These are phyloP conservation scores for Agaricus subrufescens DNA, from an alignment of 768 basidiomycete genomes.

Conservation along the genomic window DNA sequence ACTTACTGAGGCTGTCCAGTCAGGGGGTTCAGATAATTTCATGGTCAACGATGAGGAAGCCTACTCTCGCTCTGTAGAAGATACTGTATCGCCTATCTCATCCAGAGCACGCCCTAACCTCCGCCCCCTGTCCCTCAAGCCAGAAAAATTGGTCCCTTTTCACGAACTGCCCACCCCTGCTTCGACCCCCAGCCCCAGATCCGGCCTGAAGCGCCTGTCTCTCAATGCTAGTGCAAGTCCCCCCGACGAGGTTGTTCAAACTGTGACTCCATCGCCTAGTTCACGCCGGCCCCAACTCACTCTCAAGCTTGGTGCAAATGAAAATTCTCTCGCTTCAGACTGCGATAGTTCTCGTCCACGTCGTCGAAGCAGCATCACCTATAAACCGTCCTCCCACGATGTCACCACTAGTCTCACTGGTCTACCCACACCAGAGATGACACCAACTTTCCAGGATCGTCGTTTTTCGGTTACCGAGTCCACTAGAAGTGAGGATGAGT, in stretches of 20 bases:
- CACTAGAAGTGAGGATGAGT: constrained; percentile 34
- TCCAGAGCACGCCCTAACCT: constrained; percentile 63
- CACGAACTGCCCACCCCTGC: constrained; percentile 50
- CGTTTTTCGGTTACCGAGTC: constrained; percentile 27
- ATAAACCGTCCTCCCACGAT: constrained; percentile 52
- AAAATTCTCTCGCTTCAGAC: constrained; percentile 21
- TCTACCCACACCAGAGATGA: constrained; percentile 72
- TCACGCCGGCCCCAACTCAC: constrained; percentile 33
- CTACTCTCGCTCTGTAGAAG: constrained; percentile 16
- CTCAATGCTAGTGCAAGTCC: constrained; percentile 26
- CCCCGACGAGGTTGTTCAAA: constrained; percentile 24
- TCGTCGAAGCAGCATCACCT: constrained; percentile 71
- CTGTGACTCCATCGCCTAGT: constrained; percentile 2
- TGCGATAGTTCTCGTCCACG: constrained; percentile 30
- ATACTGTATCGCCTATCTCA: constrained; percentile 31
- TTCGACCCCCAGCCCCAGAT: constrained; percentile 43
- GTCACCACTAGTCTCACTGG: constrained; percentile 30
- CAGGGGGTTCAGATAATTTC: background rate
- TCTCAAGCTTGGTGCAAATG: constrained; percentile 26
- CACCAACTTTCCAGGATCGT: constrained; percentile 44
- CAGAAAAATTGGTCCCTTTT: constrained; percentile 37
- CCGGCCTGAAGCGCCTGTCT: constrained; percentile 50
- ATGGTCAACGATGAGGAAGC: constrained; percentile 19
- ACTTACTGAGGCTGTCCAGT: background rate
- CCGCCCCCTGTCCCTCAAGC: constrained; percentile 67